Evolutionary conservation across 106 monocot species (phyloP), one percentile per base, ranked within the genome.

Genomic region (Dendrobium officinale): DNA sequence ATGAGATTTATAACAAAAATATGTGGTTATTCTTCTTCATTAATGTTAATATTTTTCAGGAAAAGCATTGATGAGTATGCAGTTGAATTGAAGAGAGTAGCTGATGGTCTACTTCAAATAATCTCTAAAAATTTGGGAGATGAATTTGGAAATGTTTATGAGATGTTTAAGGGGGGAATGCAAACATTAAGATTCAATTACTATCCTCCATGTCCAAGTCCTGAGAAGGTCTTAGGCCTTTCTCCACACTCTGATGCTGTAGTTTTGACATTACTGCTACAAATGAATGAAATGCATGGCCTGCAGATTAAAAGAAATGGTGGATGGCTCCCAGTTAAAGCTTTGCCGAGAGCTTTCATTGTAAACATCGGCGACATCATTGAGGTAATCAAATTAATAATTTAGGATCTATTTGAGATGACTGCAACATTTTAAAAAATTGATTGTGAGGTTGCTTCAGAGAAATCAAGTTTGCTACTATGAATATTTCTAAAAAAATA

Each of bases 361-460:
- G 82, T 82, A 22, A 87, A 84, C 33, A 72, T 84, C n/a, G 84
- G 87, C 9, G 87, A 87, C 77, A 51, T 70, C 7, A 45, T 87
- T 43, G 87, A 87, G 79, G 87, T 87, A 84, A 75, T 66, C 10
- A 22, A 66, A 1, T 0, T 51, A 51, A 66, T 1, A 26, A 6
- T 66, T 66, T 66, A 24, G 37, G 37, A 37, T 37, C 37, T 37
- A 3, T 37, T 37, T 3, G 37, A 37, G 37, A 37, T 37, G 2
- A 37, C 37, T 37, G 2, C 0, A 3, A 37, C 37, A 37, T 37
- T 37, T 37, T 37, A 37, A 37, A 37, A 37, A 37, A 37, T 37
- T 37, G 37, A 37, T 37, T 37, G 37, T 3, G 37, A 37, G 3
- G 0, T 37, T 37, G 37, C 37, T 37, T 37, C 3, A 37, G 37